Evolutionary conservation across 441 rosid genomes (phyloP), one percentile per base, ranked within the genome.

Genomic region (Biscutella auriculata): DNA sequence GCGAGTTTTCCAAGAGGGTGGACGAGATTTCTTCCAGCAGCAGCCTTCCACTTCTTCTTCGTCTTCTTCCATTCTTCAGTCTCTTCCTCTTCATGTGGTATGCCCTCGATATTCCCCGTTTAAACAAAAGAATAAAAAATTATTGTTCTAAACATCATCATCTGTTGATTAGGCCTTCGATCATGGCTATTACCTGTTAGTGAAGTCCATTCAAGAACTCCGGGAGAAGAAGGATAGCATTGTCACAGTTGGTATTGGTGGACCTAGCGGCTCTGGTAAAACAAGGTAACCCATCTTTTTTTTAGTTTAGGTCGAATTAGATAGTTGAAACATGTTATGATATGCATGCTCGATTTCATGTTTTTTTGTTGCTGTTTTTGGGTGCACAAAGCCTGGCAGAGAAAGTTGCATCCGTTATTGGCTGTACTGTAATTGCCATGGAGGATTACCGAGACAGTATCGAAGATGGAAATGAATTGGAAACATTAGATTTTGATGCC

Each of bases 241-340:
- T 73, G 97, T 93, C 54, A 81, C 84, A 8, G 97, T 93, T 45
- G 97, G 97, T 58, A 79, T 93, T 37, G 97, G 97, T 65, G 98
- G 98, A 36, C 98, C 98, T 27, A 83, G 95, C 67, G 98, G 98
- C 66, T 91, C 96, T 0, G 98, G 98, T 47, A 91, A 91, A 79
- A 69, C 98, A 2, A 91, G 96, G 98, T 91, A 76, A 36, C 63
- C 11, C 9, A 9, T 49, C 55, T 16, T 50, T 61, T 16, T 1
- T n/a, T n/a, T n/a, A 2, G 40, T 29, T 57, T 57, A 6, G 30
- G 55, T 47, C 48, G 14, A 60, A 40, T 21, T 51, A 32, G 1
- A 4, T 39, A n/a, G 9, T 4, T 57, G 37, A 57, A 21, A 30
- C 12, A 30, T 30, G 50, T 35, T 12, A 27, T 29, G 2, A 47